phyloP scores from a whole-genome alignment of 805 yeast species.

The Candida ovalis region DNA sequence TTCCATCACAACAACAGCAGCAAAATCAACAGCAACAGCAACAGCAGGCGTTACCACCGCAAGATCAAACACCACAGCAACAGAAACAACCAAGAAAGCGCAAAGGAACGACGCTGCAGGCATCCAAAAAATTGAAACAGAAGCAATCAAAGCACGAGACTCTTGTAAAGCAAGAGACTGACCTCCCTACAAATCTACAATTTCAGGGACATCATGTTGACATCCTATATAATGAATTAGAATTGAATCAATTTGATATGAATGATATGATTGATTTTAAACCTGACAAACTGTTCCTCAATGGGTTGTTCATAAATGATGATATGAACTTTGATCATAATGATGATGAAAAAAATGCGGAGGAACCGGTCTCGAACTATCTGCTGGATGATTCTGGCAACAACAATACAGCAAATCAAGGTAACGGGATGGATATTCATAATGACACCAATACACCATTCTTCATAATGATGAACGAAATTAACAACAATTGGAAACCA shows the following conservation, averaged over 20 bases:
- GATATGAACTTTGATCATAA: not conserved
- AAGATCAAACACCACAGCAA: too few relatives aligned
- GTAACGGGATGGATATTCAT: not conserved
- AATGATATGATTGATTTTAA: constrained; percentile 5
- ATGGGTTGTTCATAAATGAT: not conserved
- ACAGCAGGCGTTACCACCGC: too few relatives aligned
- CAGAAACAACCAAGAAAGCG: not conserved
- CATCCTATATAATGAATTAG: constrained; percentile 4
- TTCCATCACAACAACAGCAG: not conserved
- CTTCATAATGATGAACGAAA: constrained; percentile 7
- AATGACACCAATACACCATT: not conserved
- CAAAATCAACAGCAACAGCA: not conserved
- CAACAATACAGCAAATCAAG: not conserved
- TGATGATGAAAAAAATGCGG: not conserved
- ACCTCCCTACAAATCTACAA: not conserved
- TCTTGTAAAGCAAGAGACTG: not conserved
- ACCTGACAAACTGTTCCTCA: constrained; percentile 10
- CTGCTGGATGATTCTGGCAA: not conserved
- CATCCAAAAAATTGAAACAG: not conserved
- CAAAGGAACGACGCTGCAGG: not conserved
- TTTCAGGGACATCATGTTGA: not conserved
- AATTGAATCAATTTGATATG: not conserved
- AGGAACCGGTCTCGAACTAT: not conserved
- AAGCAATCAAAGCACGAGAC: not conserved
- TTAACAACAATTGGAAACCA: constrained; percentile 17